Evolutionary conservation across 2,329 filamentous ascomycete species (phyloP).

Genomic region (Xylariales sp.): DNA sequence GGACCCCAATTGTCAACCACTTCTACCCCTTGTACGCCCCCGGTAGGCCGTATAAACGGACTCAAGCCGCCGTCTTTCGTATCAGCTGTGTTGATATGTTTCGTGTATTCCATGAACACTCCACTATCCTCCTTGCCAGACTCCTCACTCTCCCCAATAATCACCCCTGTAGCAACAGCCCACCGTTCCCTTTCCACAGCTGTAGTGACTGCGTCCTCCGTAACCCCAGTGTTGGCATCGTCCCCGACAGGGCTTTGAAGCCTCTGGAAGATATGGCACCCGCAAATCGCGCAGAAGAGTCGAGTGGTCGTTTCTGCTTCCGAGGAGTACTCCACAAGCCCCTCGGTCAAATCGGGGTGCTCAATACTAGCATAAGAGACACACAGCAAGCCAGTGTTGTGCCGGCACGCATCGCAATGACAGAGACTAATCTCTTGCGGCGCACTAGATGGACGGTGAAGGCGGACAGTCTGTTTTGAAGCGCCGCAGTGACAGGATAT

Average conservation of each 20-base stretch:
- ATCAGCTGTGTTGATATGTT: constrained; percentile 46
- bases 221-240: neutral
- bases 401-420: constrained; percentile 51
- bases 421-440: constrained; percentile 44
- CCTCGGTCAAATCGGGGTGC: constrained; percentile 25
- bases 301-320: constrained; percentile 35
- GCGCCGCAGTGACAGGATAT: constrained; percentile 49
- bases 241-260: constrained; percentile 3
- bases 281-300: constrained; percentile 57
- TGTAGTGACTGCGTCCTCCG: neutral
- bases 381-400: constrained; percentile 53
- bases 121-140: neutral
- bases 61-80: constrained; percentile 55
- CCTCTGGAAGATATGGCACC: constrained; percentile 56
- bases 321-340: constrained; percentile 39
- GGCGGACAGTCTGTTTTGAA: constrained; percentile 40
- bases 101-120: constrained; percentile 30
- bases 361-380: constrained; percentile 53
- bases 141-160: constrained; percentile 36
- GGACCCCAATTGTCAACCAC: constrained; percentile 9
- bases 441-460: neutral
- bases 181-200: constrained; percentile 39
- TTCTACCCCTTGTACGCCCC: constrained; percentile 11
- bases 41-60: constrained; percentile 46
- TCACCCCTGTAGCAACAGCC: constrained; percentile 55